phyloP scores from a whole-genome alignment of 805 yeast genomes.

The Saccharomycopsis fodiens region DNA sequence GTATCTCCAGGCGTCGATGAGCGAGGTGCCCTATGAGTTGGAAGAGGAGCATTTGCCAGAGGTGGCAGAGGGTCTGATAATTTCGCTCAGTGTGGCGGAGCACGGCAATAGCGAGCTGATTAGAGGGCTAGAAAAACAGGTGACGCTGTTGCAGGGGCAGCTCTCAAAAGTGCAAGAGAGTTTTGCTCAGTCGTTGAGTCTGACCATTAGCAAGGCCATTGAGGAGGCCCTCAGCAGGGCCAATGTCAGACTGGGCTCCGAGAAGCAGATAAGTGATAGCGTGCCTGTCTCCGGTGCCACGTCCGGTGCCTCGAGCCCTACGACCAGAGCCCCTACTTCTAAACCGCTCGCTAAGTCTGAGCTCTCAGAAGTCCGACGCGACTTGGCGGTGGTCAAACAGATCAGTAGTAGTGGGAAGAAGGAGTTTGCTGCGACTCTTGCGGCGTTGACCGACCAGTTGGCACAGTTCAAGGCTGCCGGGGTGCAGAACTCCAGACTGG shows the following conservation, averaged over 20 bases:
- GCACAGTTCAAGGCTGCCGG: slow-evolving; percentile 44
- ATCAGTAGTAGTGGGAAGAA: slow-evolving; percentile 39
- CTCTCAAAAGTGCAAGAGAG: slow-evolving; percentile 23
- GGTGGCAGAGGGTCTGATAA: slow-evolving; percentile 48
- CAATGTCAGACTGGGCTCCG: too few species aligned
- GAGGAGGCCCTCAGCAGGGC: too few species aligned
- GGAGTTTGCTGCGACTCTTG: slow-evolving; percentile 35
- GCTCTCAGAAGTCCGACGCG: slow-evolving; percentile 43
- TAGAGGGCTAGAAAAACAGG: slow-evolving; percentile 8
- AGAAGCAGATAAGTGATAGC: background rate
- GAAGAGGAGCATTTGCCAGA: slow-evolving; percentile 59
- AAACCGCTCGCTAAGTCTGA: slow-evolving; percentile 24
- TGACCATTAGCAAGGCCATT: too few species aligned
- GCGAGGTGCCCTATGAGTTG: slow-evolving; percentile 65
- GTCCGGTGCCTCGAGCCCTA: background rate
- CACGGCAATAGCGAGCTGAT: slow-evolving; percentile 16
- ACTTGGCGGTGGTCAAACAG: slow-evolving; percentile 53
- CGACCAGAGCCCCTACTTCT: background rate
- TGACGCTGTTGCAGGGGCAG: slow-evolving; percentile 20
- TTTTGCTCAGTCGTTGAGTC: background rate
- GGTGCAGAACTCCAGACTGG: slow-evolving; percentile 28
- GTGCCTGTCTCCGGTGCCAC: background rate
- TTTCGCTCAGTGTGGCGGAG: slow-evolving; percentile 49
- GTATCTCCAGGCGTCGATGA: slow-evolving; percentile 54
- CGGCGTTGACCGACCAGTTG: slow-evolving; percentile 37